Evolutionary conservation across 2,329 filamentous ascomycete genomes (phyloP), one percentile per base, ranked within the genome.

Genomic region (Fusarium nanum): DNA sequence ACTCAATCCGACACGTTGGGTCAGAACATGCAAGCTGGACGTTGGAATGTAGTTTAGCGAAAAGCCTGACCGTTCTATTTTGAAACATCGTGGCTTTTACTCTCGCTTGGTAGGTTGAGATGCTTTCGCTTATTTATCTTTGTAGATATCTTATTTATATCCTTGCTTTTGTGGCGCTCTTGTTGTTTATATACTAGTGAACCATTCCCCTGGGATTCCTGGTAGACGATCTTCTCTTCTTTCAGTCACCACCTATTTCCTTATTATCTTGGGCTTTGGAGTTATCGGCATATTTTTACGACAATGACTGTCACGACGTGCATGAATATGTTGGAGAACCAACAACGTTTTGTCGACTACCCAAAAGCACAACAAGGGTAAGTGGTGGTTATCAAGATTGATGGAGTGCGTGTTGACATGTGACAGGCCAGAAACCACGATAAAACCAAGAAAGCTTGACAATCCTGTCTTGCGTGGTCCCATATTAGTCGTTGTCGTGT

Each of bases 291-390:
- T 11, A 37, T 12, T 10, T 37, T n/a, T 37, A 37, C 9, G 7
- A 34, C 22, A 3, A 53, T 53, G 49, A 53, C 23, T 7, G 23
- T 25, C 4, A 41, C 49, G 13, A 20, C 9, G 6, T 41, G 32
- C 18, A 20, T 7, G n/a, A 20, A 2, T 13, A 13, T 2, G 32
- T 2, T 40, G 7, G 41, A 55, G 9, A 5, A 5, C 8, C 20
- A 55, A 5, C 30, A 27, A 13, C 25, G 14, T 9, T 64, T 64
- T 18, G 27, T 41, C 4, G 55, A 66, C 25, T 64, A 66, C 32
- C 63, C 62, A 7, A 53, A 53, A n/a, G 52, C 62, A 16, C 41
- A 25, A 4, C 53, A 48, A 59, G 62, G 59, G 62, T 65, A 1
- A 40, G 62, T 48, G 7, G 40, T 7, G 8, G 20, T 3, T 2